phyloP scores from a whole-genome alignment of 2,329 filamentous ascomycete genomes.

The Monosporascus cannonballus region DNA sequence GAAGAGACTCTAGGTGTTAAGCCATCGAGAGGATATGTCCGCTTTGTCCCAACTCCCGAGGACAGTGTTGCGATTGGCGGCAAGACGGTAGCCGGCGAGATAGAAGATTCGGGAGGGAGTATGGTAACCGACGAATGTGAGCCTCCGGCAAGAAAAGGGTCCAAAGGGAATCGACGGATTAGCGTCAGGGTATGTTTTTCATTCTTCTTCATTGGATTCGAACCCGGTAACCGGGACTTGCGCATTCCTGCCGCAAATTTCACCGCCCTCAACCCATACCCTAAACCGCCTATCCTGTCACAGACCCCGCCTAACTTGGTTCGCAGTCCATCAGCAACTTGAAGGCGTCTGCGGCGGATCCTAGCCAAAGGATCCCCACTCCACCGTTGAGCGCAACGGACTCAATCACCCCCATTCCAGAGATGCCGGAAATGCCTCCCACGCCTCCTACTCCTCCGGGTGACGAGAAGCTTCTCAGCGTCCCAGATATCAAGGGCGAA shows the following conservation, averaged over 20 bases:
- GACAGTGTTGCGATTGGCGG: conserved; percentile 68
- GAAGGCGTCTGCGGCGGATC: conserved; percentile 18
- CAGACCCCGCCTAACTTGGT: conserved; percentile 10
- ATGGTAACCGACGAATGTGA: conserved; percentile 22
- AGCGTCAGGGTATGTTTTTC: conserved; percentile 19
- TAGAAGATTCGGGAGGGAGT: conserved; percentile 47
- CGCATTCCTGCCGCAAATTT: not conserved
- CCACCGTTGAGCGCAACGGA: conserved; percentile 22
- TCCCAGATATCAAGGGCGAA: conserved; percentile 13
- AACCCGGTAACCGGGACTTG: not conserved
- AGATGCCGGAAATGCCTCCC: conserved; percentile 6
- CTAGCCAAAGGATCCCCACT: conserved; percentile 18
- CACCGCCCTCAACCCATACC: not conserved
- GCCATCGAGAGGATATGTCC: conserved; percentile 62
- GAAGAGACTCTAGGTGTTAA: conserved; percentile 62
- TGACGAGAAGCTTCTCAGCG: conserved; percentile 15
- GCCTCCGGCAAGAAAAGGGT: conserved; percentile 13
- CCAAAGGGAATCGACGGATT: conserved; percentile 20
- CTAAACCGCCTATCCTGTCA: not conserved
- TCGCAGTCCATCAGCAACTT: conserved; percentile 26
- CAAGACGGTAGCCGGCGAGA: conserved; percentile 61
- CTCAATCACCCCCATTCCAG: conserved; percentile 22
- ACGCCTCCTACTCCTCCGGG: conserved; percentile 21
- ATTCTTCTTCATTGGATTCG: not conserved
- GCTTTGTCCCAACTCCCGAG: conserved; percentile 64